Evolutionary conservation across 2,329 filamentous ascomycete genomes (phyloP), one percentile per base, ranked within the genome.

Genomic region (Pezicula radicicola): DNA sequence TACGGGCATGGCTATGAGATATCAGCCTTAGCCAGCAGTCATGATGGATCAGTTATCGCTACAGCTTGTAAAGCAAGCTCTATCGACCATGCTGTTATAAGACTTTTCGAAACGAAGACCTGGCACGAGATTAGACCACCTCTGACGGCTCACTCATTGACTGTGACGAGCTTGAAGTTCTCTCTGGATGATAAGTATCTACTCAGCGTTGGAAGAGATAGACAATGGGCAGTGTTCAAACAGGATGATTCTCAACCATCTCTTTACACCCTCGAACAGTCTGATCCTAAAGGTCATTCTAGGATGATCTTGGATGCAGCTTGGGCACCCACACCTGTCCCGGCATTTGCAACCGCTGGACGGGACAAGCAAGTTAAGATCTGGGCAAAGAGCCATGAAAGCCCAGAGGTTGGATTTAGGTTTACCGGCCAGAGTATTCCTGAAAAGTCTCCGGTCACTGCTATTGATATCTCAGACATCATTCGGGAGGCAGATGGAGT

Each of bases 1-100:
- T 99, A 99, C 71, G 94, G 94, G 2, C 94, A 99, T 71, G 94
- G 94, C 28, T 97, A 97, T 71, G 94, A 99, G 70, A 93, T 99
- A 46, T 96, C 91, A 2, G 88, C 90, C 36, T 82, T 96, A 15
- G 89, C 92, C 10, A 81, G 87, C 7, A 91, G 84, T 63, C 81
- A 89, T 64, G 85, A 91, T 61, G 87, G 88, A 12, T 75, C 71
- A 3, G 70, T 97, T 19, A 79, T 99, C 13, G 94, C 94, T 30
- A 97, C 92, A 49, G 91, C 94, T 2, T 99, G 94, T 74, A 90
- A 89, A 64, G 94, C 94, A 16, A 96, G 87, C 66, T 95, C 91
- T 1, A 78, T 93, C 51, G 94, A 97, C 68, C 94, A 99, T 67
- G 94, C 94, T 41, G 92, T 97, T 37, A 90, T 99, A 62, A 84